A percentile compares a stretch with the other conserved stretches of the same genome.
These are phyloP conservation scores for Boletellus emodensis DNA, from an alignment of 768 basidiomycete species.

Conservation along the genomic window DNA sequence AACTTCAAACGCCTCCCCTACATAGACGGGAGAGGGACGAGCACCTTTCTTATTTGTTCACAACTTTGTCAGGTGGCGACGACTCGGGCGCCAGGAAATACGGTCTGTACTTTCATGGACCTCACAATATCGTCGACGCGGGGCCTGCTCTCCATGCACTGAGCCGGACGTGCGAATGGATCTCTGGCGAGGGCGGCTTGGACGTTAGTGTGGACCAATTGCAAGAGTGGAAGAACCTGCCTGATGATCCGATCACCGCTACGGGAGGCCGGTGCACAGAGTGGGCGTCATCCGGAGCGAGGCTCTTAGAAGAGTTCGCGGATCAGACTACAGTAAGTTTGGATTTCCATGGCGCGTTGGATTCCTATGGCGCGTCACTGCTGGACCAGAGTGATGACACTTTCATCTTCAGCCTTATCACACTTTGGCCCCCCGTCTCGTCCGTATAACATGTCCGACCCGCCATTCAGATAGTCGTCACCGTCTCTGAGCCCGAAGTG, in stretches of 20 bases:
- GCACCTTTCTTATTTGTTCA: slow-evolving; percentile 9
- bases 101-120: slow-evolving; percentile 22
- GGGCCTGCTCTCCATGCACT: slow-evolving; percentile 21
- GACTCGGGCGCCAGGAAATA: slow-evolving; percentile 3
- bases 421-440: slow-evolving; percentile 6
- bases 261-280: slow-evolving; percentile 18
- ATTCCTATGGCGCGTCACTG: too few species aligned
- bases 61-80: slow-evolving; percentile 1
- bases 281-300: slow-evolving; percentile 15
- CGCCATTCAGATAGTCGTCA: slow-evolving; percentile 1
- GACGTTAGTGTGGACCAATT: slow-evolving; percentile 6
- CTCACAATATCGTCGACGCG: slow-evolving; percentile 22
- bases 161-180: slow-evolving; percentile 23
- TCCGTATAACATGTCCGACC: slow-evolving; percentile 7
- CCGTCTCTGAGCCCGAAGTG: slow-evolving; percentile 3
- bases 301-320: neutral
- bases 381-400: neutral
- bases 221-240: slow-evolving; percentile 26
- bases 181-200: slow-evolving; percentile 13
- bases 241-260: slow-evolving; percentile 23
- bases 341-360: neutral
- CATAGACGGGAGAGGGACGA: neutral
- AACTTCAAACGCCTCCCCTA: slow-evolving; percentile 21
- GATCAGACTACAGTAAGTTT: slow-evolving; percentile 10
- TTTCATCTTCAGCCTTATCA: slow-evolving; percentile 3